These are phyloP conservation scores for Phlebopus sp. DNA, from an alignment of 1,284 basidiomycete genomes.

Conservation along the genomic window DNA sequence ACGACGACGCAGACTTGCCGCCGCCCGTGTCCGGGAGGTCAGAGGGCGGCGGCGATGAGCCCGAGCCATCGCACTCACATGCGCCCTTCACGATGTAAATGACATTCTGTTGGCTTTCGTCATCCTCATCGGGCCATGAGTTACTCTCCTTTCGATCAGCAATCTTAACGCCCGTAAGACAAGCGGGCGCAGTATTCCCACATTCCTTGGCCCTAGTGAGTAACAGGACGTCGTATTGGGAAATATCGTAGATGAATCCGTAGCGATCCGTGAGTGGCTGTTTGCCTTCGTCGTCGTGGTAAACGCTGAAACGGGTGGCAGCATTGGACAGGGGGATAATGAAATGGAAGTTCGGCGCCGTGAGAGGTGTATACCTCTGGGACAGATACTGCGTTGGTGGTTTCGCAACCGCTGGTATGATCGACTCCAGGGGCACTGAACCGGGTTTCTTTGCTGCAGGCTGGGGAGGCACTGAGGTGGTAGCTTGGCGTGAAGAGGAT, in stretches of 20 bases:
- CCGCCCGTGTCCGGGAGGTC: conserved; percentile 13
- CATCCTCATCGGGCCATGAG: conserved; percentile 65
- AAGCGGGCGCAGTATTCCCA: conserved; percentile 74
- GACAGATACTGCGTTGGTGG: conserved; percentile 85
- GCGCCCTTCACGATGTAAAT: conserved; percentile 60
- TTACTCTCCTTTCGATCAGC: conserved; percentile 77
- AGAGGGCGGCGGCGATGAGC: conserved; percentile 20
- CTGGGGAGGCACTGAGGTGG: conserved; percentile 14
- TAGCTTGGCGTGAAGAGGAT: conserved; percentile 6
- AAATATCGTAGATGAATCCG: conserved; percentile 91
- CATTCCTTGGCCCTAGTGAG: conserved; percentile 73
- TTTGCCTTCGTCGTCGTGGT: conserved; percentile 52
- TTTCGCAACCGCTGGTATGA: conserved; percentile 80
- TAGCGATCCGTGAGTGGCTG: conserved; percentile 87
- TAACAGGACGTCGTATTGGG: conserved; percentile 76
- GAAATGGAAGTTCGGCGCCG: conserved; percentile 66
- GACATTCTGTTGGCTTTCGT: conserved; percentile 27
- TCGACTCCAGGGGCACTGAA: conserved; percentile 88
- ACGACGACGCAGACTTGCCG: conserved; percentile 12
- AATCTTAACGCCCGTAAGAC: conserved; percentile 83
- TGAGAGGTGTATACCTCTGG: conserved; percentile 67
- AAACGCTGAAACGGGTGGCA: conserved; percentile 52
- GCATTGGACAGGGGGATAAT: conserved; percentile 58
- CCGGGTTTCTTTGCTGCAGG: conserved; percentile 36
- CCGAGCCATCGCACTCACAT: conserved; percentile 55